Evolutionary conservation across 2,329 filamentous ascomycete species (phyloP).

Genomic region (Chaetomiaceae sp.): DNA sequence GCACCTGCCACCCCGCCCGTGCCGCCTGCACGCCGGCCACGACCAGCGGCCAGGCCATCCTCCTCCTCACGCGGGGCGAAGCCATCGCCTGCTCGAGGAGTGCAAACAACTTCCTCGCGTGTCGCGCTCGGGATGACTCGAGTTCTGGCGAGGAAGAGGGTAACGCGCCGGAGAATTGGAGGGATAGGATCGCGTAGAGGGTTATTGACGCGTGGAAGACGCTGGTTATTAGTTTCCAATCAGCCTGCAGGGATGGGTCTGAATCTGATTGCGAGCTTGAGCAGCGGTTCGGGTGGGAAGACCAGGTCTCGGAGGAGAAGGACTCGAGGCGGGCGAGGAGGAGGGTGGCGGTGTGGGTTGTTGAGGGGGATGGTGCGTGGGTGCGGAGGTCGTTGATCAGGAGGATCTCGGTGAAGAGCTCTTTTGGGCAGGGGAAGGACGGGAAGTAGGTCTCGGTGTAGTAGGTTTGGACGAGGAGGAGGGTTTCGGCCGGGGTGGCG

Average conservation of each 20-base stretch:
- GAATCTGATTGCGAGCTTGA: no score
- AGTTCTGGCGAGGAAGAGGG: neutral
- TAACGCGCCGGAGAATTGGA: conserved; percentile 4
- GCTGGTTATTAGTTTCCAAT: conserved; percentile 19
- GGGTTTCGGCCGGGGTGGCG: conserved; percentile 14
- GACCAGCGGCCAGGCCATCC: conserved; percentile 28
- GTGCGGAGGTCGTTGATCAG: conserved; percentile 26
- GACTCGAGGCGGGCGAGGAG: conserved; percentile 19
- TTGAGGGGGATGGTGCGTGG: neutral
- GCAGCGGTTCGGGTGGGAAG: neutral
- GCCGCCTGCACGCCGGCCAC: conserved; percentile 26
- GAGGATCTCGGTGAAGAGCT: conserved; percentile 23
- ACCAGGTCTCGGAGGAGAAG: conserved; percentile 24
- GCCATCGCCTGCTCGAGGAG: conserved; percentile 9
- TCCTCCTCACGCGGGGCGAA: conserved; percentile 19
- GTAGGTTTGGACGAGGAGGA: conserved; percentile 15
- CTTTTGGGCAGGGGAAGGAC: conserved; percentile 20
- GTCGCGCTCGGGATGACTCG: neutral
- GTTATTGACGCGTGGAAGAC: conserved; percentile 23
- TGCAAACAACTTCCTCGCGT: conserved; percentile 7
- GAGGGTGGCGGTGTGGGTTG: neutral
- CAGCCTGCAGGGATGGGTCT: neutral
- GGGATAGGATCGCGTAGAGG: conserved; percentile 25
- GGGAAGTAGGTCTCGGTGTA: conserved; percentile 24
- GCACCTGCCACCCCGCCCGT: conserved; percentile 10